A percentile compares a stretch with the other conserved stretches of the same genome.
These are phyloP conservation scores for Phytophthora melonis DNA, from an alignment of 352 stramenopile species.

Conservation along the genomic window DNA sequence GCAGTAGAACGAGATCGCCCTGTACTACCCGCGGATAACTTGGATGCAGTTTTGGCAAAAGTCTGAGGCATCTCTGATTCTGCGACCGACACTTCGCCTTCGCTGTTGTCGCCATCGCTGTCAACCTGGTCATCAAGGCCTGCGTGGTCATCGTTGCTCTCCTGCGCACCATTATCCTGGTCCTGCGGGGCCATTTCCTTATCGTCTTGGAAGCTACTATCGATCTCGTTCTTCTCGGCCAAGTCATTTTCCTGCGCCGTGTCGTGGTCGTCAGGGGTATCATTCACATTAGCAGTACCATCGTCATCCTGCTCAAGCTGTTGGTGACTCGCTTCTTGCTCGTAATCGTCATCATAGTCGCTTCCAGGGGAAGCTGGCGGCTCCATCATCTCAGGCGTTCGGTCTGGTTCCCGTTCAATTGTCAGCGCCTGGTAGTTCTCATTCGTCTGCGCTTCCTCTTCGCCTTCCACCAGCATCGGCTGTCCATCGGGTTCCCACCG, in stretches of 20 bases:
- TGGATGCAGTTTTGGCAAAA: constrained; percentile 32
- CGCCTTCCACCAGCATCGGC: constrained; percentile 53
- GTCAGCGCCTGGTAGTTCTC: constrained; percentile 20
- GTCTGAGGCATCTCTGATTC: constrained; percentile 58
- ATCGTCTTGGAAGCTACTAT: constrained; percentile 18
- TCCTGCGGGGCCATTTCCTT: background rate
- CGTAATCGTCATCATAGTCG: constrained; percentile 39
- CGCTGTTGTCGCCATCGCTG: constrained; percentile 23
- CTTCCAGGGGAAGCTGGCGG: constrained; percentile 52
- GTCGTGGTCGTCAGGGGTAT: background rate
- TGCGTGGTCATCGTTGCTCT: constrained; percentile 13
- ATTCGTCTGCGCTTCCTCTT: constrained; percentile 23
- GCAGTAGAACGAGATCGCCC: constrained; percentile 3
- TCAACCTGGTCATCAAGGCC: constrained; percentile 4
- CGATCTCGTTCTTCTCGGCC: background rate
- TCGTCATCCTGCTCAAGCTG: constrained; percentile 4
- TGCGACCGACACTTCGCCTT: constrained; percentile 54
- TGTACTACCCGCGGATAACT: background rate
- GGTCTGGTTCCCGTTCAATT: background rate
- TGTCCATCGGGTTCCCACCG: constrained; percentile 62
- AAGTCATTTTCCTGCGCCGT: background rate
- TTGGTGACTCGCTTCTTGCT: constrained; percentile 27
- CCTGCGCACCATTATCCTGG: background rate
- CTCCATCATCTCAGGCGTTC: constrained; percentile 47
- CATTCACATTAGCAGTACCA: background rate